Conservation (phyloP, 768 basidiomycete species). For the Mycena belliarum region DNA sequence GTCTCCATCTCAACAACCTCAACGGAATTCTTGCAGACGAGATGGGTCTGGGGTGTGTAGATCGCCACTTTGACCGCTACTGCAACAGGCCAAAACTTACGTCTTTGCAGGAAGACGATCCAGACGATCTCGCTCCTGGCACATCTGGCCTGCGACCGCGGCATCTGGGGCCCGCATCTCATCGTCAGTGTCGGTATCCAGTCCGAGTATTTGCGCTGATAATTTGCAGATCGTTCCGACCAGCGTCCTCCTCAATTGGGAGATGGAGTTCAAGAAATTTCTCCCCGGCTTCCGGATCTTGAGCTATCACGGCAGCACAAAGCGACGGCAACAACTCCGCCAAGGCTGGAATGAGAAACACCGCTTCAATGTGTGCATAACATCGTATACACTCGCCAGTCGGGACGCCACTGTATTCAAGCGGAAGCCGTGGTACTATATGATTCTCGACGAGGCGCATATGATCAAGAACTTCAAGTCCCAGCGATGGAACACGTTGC, state of each 20-base stretch:
- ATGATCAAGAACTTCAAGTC: constrained; percentile 98
- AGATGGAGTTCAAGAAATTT: constrained; percentile 97
- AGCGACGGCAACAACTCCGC: constrained; percentile 86
- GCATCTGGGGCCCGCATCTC: constrained; percentile 92
- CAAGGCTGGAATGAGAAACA: constrained; percentile 90
- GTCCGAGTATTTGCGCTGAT: not conserved
- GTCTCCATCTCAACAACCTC: constrained; percentile 75
- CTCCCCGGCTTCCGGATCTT: constrained; percentile 84
- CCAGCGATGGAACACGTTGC: constrained; percentile 88
- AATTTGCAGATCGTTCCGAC: constrained; percentile 77
- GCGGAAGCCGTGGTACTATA: constrained; percentile 92
- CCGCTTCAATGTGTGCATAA: constrained; percentile 93
- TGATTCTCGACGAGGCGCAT: constrained; percentile 95
- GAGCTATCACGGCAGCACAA: constrained; percentile 88
- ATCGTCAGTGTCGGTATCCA: constrained; percentile 50
- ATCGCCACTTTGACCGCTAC: no score
- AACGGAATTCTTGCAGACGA: constrained; percentile 91
- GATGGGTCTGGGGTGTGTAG: constrained; percentile 87
- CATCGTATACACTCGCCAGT: constrained; percentile 90
- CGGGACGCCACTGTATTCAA: constrained; percentile 90
- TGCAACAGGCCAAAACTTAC: not conserved
- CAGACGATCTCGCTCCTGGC: constrained; percentile 95
- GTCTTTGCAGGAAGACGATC: constrained; percentile 76
- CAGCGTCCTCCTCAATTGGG: constrained; percentile 93
- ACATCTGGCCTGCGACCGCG: constrained; percentile 86